These are phyloP conservation scores for Ophiocordyceps camponoti-saundersi DNA, from an alignment of 2,329 filamentous ascomycete species.

Conservation along the genomic window DNA sequence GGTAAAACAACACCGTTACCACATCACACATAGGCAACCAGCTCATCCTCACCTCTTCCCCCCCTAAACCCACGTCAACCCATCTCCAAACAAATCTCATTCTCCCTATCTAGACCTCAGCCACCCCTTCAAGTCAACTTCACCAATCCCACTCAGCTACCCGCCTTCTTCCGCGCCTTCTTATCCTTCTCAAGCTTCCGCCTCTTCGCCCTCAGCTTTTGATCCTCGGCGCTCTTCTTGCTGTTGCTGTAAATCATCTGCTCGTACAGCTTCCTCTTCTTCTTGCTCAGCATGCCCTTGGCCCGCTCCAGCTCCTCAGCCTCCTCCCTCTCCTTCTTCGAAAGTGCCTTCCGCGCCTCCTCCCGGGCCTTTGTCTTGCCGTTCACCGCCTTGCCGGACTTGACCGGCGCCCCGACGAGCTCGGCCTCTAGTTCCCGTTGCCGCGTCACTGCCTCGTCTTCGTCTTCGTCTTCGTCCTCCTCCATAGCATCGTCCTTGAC, in stretches of 20 bases:
- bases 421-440: conserved; percentile 90
- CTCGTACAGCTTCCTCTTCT: conserved; percentile 94
- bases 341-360: conserved; percentile 51
- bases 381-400: conserved; percentile 25
- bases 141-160: conserved; percentile 6
- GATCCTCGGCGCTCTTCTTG: conserved; percentile 80
- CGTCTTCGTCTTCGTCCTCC: conserved; percentile 18
- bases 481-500: conserved; percentile 22
- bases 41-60: too few relatives aligned
- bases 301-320: conserved; percentile 79
- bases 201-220: conserved; percentile 74
- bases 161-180: conserved; percentile 21
- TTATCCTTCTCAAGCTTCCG: conserved; percentile 74
- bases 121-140: conserved; percentile 9
- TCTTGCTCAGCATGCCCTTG: conserved; percentile 97
- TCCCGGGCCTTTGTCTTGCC: conserved; percentile 45
- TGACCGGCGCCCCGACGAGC: conserved; percentile 50
- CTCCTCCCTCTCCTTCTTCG: conserved; percentile 56
- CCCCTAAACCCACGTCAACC: neutral
- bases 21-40: too few relatives aligned
- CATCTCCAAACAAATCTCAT: neutral
- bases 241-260: conserved; percentile 95
- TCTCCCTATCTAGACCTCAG: neutral
- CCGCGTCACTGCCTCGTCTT: conserved; percentile 50
- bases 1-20: too few relatives aligned